Evolutionary conservation across 176 grass and related monocot genomes (phyloP), one percentile per base, ranked within the genome.

Genomic region (Canna indica): DNA sequence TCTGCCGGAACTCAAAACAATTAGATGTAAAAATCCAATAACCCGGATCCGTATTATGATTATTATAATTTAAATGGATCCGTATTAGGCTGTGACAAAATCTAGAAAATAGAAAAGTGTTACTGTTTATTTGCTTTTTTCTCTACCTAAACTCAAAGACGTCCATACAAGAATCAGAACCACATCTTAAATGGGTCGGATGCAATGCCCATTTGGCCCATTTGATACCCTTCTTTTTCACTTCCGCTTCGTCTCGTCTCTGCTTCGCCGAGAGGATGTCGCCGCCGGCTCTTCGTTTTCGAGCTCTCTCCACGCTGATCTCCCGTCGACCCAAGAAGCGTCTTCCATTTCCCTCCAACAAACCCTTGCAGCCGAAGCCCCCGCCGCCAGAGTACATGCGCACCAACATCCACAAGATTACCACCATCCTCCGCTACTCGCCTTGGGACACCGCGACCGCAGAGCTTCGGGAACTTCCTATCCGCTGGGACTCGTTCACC

Each of bases 401-500:
- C 66, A 77, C 67, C 76, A 29, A 70, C 46, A 73, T 92, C 62
- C 82, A 76, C 53, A 83, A 69, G n/a, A 75, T 83, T 45, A 71
- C 45, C 66, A 14, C 75, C 63, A 78, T 86, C 78, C 90, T 92
- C 53, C 90, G 90, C 35, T 76, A 46, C 60, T 78, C 86, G 27
- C 66, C 74, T 30, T 92, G 85, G 90, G 78, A 70, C 48, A 50
- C 50, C 27, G 85, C 85, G 66, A 66, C 66, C 2, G 57, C 71
- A 24, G 79, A 85, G 53, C 85, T 91, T 50, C 80, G 77, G 18
- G 64, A 63, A 67, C 77, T 92, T 8, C 77, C 80, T 0, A 14
- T 93, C 73, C 24, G 50, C 42, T 93, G 85, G 90, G 85, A 93
- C 53, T 93, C 90, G 77, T 81, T 86, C 79, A 81, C 72, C 53